A percentile compares a stretch with the other conserved stretches of the same genome.
These are phyloP conservation scores for Globisporangium splendens DNA, from an alignment of 352 stramenopile species.

Conservation along the genomic window DNA sequence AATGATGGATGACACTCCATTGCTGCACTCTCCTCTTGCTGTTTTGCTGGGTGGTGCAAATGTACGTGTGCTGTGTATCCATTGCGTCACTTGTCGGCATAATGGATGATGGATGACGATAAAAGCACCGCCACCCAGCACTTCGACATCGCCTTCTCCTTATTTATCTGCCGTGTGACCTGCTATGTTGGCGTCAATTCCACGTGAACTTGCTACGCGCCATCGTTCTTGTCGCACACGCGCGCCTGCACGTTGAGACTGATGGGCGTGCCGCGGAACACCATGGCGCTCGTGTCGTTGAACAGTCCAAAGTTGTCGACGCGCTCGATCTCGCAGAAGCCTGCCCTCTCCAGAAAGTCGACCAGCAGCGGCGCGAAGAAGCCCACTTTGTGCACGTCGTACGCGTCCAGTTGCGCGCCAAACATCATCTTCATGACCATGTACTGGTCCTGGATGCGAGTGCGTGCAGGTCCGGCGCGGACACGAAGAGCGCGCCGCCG, in stretches of 20 bases:
- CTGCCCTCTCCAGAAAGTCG: conserved; percentile 32
- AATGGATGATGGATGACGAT: too few species aligned
- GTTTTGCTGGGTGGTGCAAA: too few species aligned
- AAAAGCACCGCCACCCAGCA: too few species aligned
- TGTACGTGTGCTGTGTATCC: too few species aligned
- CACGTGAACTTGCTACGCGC: too few species aligned
- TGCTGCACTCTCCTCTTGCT: too few species aligned
- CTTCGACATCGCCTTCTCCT: too few species aligned
- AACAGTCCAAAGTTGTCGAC: conserved; percentile 56
- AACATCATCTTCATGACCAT: conserved; percentile 78
- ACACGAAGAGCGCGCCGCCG: conserved; percentile 48
- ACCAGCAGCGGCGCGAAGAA: conserved; percentile 59
- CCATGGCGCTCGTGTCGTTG: conserved; percentile 38
- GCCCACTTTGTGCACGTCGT: conserved; percentile 77
- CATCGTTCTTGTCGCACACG: too few species aligned
- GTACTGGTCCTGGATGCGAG: conserved; percentile 50
- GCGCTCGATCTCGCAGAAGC: conserved; percentile 54
- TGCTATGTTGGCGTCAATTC: too few species aligned
- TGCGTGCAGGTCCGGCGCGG: conserved; percentile 61
- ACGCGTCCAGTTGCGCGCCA: conserved; percentile 57
- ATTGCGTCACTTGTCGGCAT: too few species aligned
- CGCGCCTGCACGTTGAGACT: conserved; percentile 60
- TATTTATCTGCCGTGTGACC: too few species aligned
- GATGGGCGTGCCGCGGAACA: conserved; percentile 43
- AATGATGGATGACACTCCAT: too few species aligned